phyloP scores from a whole-genome alignment of 352 stramenopile genomes.

The Phytophthora parvispora region DNA sequence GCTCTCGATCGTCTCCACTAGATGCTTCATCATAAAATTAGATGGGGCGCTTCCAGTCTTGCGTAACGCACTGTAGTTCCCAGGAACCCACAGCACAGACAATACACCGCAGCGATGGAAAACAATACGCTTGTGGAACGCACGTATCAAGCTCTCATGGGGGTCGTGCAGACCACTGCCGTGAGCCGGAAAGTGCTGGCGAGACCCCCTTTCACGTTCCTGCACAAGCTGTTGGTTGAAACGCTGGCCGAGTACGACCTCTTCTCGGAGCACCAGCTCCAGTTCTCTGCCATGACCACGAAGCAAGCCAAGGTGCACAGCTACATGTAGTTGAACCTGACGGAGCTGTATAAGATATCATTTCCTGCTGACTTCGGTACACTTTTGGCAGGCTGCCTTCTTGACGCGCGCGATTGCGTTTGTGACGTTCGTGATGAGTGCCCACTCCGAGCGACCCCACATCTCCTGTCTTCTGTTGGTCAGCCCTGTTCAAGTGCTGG shows the following conservation, averaged over 20 bases:
- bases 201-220: conserved; percentile 84
- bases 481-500: conserved; percentile 88
- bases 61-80: neutral
- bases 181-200: conserved; percentile 75
- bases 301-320: conserved; percentile 77
- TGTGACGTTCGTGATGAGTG: conserved; percentile 66
- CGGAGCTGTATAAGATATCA: neutral
- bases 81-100: neutral
- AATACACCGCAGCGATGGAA: neutral
- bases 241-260: conserved; percentile 69
- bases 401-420: conserved; percentile 82
- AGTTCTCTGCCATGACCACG: conserved; percentile 62
- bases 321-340: neutral
- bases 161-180: conserved; percentile 73
- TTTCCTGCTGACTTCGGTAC: neutral
- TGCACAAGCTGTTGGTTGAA: conserved; percentile 85
- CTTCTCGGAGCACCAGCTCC: conserved; percentile 74
- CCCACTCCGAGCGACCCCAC: conserved; percentile 42
- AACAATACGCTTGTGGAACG: conserved; percentile 61
- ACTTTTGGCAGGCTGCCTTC: conserved; percentile 66
- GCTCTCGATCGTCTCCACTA: neutral
- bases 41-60: neutral
- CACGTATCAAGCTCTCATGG: conserved; percentile 72
- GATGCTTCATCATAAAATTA: conserved; percentile 7
- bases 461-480: conserved; percentile 83